A percentile compares a stretch with the other conserved stretches of the same genome.
Conservation (phyloP, 495 filamentous ascomycete species). For the Oidiodendron maius region DNA sequence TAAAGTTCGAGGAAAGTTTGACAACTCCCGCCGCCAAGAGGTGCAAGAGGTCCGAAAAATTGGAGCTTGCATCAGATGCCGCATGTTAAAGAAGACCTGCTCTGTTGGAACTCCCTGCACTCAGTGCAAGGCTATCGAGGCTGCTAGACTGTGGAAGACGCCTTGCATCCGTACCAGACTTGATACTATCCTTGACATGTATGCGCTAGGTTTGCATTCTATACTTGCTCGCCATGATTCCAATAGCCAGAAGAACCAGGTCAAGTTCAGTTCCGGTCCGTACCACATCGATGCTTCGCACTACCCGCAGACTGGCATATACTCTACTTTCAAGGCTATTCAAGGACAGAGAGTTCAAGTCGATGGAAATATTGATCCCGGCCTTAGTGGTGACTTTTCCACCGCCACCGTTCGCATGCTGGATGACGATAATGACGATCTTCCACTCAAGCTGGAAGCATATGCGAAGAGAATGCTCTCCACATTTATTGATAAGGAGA, state of each 20-base stretch:
- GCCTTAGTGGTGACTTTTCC: constrained; percentile 7
- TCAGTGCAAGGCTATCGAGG: constrained; percentile 72
- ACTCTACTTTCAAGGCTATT: constrained; percentile 43
- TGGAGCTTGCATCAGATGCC: constrained; percentile 80
- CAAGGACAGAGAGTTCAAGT: constrained; percentile 33
- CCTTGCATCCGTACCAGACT: constrained; percentile 74
- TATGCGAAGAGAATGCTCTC: constrained; percentile 64
- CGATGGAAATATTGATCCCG: constrained; percentile 20
- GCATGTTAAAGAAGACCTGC: constrained; percentile 83
- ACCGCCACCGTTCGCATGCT: constrained; percentile 39
- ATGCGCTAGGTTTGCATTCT: constrained; percentile 62
- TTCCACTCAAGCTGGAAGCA: constrained; percentile 57
- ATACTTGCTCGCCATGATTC: constrained; percentile 62
- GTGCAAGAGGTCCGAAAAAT: constrained; percentile 75
- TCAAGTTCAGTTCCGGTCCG: constrained; percentile 50
- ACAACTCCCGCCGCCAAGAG: constrained; percentile 61
- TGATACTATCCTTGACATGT: constrained; percentile 66
- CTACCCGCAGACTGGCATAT: constrained; percentile 43
- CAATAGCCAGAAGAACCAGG: constrained; percentile 49
- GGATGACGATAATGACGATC: constrained; percentile 62
- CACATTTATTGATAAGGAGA: constrained; percentile 57
- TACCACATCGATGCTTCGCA: constrained; percentile 65
- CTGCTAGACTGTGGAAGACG: constrained; percentile 72
- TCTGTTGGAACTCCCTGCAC: constrained; percentile 74
- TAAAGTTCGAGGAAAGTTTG: constrained; percentile 64